Percentiles rank a stretch among this genome's conserved stretches.
These are phyloP conservation scores for Neonectria neomacrospora DNA, from an alignment of 2,329 filamentous ascomycete genomes.

Conservation along the genomic window DNA sequence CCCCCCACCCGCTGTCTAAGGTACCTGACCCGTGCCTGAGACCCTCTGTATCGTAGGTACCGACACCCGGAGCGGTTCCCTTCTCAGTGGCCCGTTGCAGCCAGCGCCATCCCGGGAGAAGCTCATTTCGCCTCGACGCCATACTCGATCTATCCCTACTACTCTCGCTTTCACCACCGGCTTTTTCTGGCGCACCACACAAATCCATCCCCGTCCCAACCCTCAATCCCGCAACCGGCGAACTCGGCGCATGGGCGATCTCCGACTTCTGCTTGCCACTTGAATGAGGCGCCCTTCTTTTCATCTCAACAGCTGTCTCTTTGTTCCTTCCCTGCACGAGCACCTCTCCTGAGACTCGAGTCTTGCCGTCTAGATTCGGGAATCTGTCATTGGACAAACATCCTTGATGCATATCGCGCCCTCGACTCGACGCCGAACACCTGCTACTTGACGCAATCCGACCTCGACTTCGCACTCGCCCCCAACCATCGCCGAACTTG, in stretches of 20 bases:
- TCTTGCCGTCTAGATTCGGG: background rate
- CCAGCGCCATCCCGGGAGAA: slow-evolving; percentile 36
- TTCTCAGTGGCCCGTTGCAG: slow-evolving; percentile 20
- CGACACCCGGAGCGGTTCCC: slow-evolving; percentile 6
- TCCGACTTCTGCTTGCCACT: slow-evolving; percentile 29
- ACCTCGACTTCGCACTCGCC: slow-evolving; percentile 5
- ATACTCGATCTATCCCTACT: slow-evolving; percentile 43
- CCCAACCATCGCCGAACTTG: background rate
- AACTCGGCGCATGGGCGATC: slow-evolving; percentile 39
- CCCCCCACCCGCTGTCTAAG: slow-evolving; percentile 24
- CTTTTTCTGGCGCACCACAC: slow-evolving; percentile 42
- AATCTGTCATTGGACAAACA: slow-evolving; percentile 21
- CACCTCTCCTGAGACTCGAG: slow-evolving; percentile 14
- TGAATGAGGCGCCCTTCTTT: slow-evolving; percentile 31
- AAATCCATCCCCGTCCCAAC: slow-evolving; percentile 21
- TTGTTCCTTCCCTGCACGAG: slow-evolving; percentile 1
- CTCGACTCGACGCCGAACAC: slow-evolving; percentile 6
- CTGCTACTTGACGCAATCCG: slow-evolving; percentile 12
- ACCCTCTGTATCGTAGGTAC: slow-evolving; percentile 37
- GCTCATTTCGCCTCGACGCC: slow-evolving; percentile 46
- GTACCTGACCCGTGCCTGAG: slow-evolving; percentile 30
- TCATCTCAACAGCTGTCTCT: background rate
- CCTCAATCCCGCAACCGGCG: slow-evolving; percentile 20
- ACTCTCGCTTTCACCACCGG: slow-evolving; percentile 41
- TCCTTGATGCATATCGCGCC: slow-evolving; percentile 21